Evolutionary conservation across 164 flowering plant species (phyloP), one percentile per base, ranked within the genome.

Genomic region (Amborella trichopoda): DNA sequence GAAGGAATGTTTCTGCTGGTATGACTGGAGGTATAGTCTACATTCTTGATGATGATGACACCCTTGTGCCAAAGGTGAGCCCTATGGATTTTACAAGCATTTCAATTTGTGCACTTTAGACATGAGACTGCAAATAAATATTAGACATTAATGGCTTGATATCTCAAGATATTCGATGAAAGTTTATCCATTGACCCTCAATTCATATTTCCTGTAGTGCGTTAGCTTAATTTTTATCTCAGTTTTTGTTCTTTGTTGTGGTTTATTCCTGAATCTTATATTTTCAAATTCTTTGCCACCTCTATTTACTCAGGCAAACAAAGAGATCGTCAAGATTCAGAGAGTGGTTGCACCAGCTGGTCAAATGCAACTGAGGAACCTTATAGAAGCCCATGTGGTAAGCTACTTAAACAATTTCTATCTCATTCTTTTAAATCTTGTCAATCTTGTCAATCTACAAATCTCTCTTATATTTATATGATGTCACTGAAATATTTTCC

Each of bases 21-120:
- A 91, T 91, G 99, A 91, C 96, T 23, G 99, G 99, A 46, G 99
- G 99, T 50, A 74, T 91, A 65, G 88, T 90, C 12, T 91, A 91
- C 61, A 58, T 91, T 54, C 94, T 91, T 55, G 99, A 91, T 55
- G 96, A 83, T 66, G 96, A 91, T 50, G 74, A 87, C 53, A 77
- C 94, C 30, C 71, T 91, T 45, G 67, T 87, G 14, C 88, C 96
- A 21, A 91, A 91, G 99, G 98, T 90, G 49, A 44, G 68, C 65
- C 20, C 27, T 52, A 4, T 1, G 11, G 14, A 37, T 36, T 17
- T n/a, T n/a, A n/a, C n/a, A n/a, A n/a, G n/a, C n/a, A n/a, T n/a
- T n/a, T n/a, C n/a, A n/a, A n/a, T n/a, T n/a, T n/a, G n/a, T n/a
- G n/a, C n/a, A n/a, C n/a, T n/a, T n/a, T n/a, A n/a, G n/a, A n/a